Percentiles rank a stretch among this genome's conserved stretches.
phyloP scores from a whole-genome alignment of 2,329 filamentous ascomycete genomes.

The Aureobasidium leucospermi region DNA sequence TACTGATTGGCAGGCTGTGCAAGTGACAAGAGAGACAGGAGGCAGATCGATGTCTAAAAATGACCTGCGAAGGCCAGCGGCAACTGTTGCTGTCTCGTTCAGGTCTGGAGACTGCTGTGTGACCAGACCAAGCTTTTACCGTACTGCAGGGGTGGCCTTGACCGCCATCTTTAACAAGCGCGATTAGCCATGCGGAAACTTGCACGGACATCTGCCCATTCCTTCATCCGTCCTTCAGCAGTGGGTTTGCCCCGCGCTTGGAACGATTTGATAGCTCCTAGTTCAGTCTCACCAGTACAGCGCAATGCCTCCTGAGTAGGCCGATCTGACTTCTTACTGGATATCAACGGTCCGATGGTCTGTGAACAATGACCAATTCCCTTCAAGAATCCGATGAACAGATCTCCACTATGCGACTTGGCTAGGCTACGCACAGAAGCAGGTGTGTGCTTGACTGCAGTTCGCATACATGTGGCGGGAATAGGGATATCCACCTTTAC shows the following conservation, averaged over 20 bases:
- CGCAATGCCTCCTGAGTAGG: background rate
- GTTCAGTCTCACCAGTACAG: constrained; percentile 11
- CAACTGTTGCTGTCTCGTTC: constrained; percentile 1
- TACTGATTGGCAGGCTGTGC: constrained; percentile 6
- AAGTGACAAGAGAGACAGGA: background rate
- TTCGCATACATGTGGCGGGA: constrained; percentile 3
- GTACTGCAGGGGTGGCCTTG: constrained; percentile 7
- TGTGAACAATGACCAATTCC: background rate
- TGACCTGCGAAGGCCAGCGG: background rate
- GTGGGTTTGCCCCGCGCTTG: constrained; percentile 4
- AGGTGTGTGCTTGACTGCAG: constrained; percentile 1
- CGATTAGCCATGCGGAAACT: background rate
- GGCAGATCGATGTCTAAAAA: background rate
- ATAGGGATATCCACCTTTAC: constrained; percentile 1
- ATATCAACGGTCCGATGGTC: background rate
- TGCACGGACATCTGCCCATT: background rate
- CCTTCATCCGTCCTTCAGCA: background rate
- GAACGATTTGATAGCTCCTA: background rate
- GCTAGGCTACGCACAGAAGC: background rate
- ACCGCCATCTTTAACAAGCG: constrained; percentile 6
- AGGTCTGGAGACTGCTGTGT: background rate
- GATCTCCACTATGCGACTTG: constrained; percentile 1
- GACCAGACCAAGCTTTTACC: constrained; percentile 7
- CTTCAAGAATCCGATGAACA: background rate
- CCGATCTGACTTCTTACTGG: constrained; percentile 8